Base-by-base conservation (phyloP, 768 basidiomycete genomes). In the Kondoa subrosea region DNA sequence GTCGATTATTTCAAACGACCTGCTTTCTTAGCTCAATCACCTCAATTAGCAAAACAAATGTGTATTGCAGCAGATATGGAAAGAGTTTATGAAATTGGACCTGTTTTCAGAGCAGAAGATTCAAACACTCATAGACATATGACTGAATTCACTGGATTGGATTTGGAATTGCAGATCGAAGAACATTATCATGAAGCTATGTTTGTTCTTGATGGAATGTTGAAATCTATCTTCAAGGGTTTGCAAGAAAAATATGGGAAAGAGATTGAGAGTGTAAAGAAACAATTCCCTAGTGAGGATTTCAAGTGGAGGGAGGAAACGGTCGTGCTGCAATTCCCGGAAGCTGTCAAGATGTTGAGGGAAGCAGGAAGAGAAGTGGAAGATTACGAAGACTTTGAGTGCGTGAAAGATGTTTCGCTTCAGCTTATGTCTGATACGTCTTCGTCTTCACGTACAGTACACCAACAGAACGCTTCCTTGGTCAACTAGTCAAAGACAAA, bases 41-140 rank as follows among this genome's bases (percentile, higher is more conserved):
- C 95, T 56, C 95, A 99, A 76, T 81, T 97, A 17, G 89, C 91
- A 64, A 99, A 99, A 78, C 95, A 99, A 79, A 99, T 99, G 95
- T 89, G 88, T 69, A 97, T 99, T 73, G 91, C 95, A 34, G 91
- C 90, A 66, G 95, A 97, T 79, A 91, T 97, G 76, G 95, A 97
- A 77, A 84, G 91, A 33, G 95, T 99, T 4, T 99, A 92, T 78
- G 95, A 99, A 79, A 91, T 99, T 69, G 95, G 86, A 0, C 80
- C 80, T 67, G 93, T 97, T 66, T 97, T 97, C 81, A 89, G 95
- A 70, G 95, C 95, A 17, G 95, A 97, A 78, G 85, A 97, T 77
- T 87, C 93, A 60, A 90, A 69, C 78, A 97, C 95, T 1, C 90
- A 96, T 76, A 87, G 95, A 64, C 95, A 99, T 80, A 82, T 99